Conservation (phyloP, 1,139 yeast genomes). For the Geotrichum candidum region DNA sequence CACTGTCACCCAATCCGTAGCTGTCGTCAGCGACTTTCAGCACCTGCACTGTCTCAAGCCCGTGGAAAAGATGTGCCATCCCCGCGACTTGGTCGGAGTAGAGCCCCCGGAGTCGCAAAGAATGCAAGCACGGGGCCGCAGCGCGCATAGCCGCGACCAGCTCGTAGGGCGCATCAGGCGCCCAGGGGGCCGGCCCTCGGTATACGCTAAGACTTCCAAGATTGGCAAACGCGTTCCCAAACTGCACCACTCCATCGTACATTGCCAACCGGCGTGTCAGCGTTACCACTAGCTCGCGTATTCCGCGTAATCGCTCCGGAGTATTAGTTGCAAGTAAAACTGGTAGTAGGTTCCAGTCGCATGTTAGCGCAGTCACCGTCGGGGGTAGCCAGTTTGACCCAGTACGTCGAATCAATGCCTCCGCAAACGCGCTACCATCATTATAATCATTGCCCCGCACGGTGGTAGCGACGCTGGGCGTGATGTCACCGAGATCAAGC, state of each 20-base stretch:
- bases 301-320: not conserved
- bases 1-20: constrained; percentile 1
- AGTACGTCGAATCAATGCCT: not conserved
- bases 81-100: constrained; percentile 6
- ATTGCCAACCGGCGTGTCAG: constrained; percentile 6
- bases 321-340: constrained; percentile 3
- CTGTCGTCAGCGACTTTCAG: constrained; percentile 11
- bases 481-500: constrained; percentile 5
- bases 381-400: constrained; percentile 10
- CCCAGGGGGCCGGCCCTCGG: constrained; percentile 14
- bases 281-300: not conserved
- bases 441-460: not conserved
- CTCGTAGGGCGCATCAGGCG: constrained; percentile 5
- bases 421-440: not conserved
- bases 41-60: not conserved
- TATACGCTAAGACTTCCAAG: not conserved
- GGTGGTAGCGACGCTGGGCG: not conserved
- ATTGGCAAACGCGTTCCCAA: not conserved
- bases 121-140: not conserved
- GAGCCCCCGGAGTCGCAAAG: constrained; percentile 3
- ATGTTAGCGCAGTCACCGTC: not conserved
- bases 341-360: constrained; percentile 13
- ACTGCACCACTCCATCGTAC: not conserved
- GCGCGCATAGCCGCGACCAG: not conserved
- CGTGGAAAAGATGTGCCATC: constrained; percentile 1